A percentile compares a stretch with the other conserved stretches of the same genome.
Conservation (phyloP, 2,329 filamentous ascomycete genomes). For the Fusarium domesticum region DNA sequence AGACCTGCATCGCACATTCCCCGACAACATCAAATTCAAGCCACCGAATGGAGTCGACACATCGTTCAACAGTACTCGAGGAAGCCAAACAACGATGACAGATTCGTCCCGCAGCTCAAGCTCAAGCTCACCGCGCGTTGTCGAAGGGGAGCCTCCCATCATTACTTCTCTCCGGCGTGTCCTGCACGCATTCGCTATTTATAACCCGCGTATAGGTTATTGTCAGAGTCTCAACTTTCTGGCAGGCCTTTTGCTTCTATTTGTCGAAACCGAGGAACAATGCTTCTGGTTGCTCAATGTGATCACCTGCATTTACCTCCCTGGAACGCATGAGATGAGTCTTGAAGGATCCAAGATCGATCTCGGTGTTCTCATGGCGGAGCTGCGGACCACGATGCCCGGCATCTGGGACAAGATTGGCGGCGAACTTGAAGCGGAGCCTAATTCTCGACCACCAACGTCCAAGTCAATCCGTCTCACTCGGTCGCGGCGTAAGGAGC, state of each 20-base stretch:
- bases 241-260: conserved; percentile 82
- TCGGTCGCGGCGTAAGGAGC: conserved; percentile 39
- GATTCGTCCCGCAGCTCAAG: conserved; percentile 35
- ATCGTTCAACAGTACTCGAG: conserved; percentile 31
- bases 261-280: conserved; percentile 84
- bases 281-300: conserved; percentile 91
- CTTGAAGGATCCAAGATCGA: conserved; percentile 92
- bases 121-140: conserved; percentile 31
- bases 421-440: conserved; percentile 62
- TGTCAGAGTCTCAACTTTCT: conserved; percentile 96
- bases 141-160: conserved; percentile 66
- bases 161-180: conserved; percentile 80
- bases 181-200: conserved; percentile 82
- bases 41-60: conserved; percentile 45
- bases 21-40: conserved; percentile 89
- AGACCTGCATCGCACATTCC: conserved; percentile 89
- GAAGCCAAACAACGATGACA: conserved; percentile 39
- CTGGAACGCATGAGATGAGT: conserved; percentile 86
- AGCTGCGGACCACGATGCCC: conserved; percentile 78
- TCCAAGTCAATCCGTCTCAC: conserved; percentile 36
- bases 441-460: conserved; percentile 37
- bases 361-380: conserved; percentile 86
- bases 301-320: conserved; percentile 82
- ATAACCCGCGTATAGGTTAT: conserved; percentile 90
- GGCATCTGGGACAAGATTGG: conserved; percentile 85